Percentiles rank a stretch among this genome's conserved stretches.
phyloP scores from a whole-genome alignment of 1,139 yeast species.

The Blastobotrys apis region DNA sequence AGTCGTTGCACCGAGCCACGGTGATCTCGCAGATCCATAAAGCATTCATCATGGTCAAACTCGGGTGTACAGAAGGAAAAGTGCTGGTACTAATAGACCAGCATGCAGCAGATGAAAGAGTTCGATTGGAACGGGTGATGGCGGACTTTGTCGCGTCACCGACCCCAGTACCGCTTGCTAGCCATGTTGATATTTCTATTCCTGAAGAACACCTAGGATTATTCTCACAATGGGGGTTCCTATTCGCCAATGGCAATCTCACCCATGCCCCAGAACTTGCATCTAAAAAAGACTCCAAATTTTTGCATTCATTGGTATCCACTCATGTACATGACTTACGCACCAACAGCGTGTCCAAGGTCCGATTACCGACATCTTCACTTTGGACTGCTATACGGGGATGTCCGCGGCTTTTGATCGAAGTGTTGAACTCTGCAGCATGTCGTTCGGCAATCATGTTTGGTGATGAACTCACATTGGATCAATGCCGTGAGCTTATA shows the following conservation, averaged over 20 bases:
- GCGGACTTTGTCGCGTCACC: slow-evolving; percentile 32
- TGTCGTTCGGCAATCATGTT: slow-evolving; percentile 72
- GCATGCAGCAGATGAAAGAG: slow-evolving; percentile 75
- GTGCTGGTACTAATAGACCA: slow-evolving; percentile 55
- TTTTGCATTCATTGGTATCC: not conserved
- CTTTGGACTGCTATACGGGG: slow-evolving; percentile 3
- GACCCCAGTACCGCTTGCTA: slow-evolving; percentile 16
- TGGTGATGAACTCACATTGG: slow-evolving; percentile 49
- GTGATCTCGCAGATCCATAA: slow-evolving; percentile 50
- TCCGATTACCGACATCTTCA: slow-evolving; percentile 2
- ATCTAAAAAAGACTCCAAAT: slow-evolving; percentile 5
- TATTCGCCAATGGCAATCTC: slow-evolving; percentile 11
- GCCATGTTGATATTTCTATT: not conserved
- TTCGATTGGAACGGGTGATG: slow-evolving; percentile 49
- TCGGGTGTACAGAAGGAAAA: slow-evolving; percentile 15
- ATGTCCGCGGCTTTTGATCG: slow-evolving; percentile 11
- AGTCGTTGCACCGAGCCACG: slow-evolving; percentile 9
- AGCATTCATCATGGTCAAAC: slow-evolving; percentile 50
- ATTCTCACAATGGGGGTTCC: slow-evolving; percentile 26
- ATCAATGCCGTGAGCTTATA: slow-evolving; percentile 47
- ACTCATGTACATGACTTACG: not conserved
- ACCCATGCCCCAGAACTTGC: slow-evolving; percentile 25
- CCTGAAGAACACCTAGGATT: not conserved
- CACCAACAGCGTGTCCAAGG: not conserved
- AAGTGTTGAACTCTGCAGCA: slow-evolving; percentile 53